A percentile compares a stretch with the other conserved stretches of the same genome.
phyloP scores from a whole-genome alignment of 371 early-diverging fungal genomes.

The Chytridiales sp. region DNA sequence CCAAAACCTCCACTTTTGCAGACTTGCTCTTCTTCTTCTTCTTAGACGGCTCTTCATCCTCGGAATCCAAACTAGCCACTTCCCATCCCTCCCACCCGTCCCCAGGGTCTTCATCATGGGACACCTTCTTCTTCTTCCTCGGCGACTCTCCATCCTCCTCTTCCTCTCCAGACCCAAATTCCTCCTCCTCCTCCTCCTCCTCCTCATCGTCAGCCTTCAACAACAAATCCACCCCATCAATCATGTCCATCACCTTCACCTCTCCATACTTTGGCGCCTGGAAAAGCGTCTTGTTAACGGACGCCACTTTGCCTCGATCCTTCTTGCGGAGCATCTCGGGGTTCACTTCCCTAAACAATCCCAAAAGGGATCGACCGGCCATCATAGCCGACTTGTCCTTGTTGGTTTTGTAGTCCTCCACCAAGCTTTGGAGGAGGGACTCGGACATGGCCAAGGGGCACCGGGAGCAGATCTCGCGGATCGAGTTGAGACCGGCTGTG shows the following conservation, averaged over 20 bases:
- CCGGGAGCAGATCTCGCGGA: slow-evolving; percentile 89
- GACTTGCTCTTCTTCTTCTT: slow-evolving; percentile 5
- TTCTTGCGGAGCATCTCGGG: slow-evolving; percentile 87
- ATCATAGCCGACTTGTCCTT: slow-evolving; percentile 88
- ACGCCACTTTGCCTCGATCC: slow-evolving; percentile 86
- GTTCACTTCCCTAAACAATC: slow-evolving; percentile 88
- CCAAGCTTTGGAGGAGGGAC: slow-evolving; percentile 81
- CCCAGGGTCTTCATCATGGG: slow-evolving; percentile 7
- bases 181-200: slow-evolving; percentile 5
- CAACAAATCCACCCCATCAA: slow-evolving; percentile 75
- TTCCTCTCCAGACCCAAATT: slow-evolving; percentile 12
- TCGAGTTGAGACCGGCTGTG: slow-evolving; percentile 86
- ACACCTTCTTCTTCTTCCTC: slow-evolving; percentile 4
- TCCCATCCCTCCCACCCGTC: slow-evolving; percentile 62
- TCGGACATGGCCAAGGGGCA: slow-evolving; percentile 89
- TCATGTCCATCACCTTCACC: slow-evolving; percentile 58
- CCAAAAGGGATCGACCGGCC: slow-evolving; percentile 86
- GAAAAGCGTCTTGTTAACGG: slow-evolving; percentile 67
- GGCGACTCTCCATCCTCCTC: slow-evolving; percentile 15
- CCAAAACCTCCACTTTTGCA: slow-evolving; percentile 15
- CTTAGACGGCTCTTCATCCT: slow-evolving; percentile 16
- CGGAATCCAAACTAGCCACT: slow-evolving; percentile 34
- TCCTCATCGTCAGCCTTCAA: slow-evolving; percentile 6
- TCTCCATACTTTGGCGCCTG: slow-evolving; percentile 73
- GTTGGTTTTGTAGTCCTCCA: slow-evolving; percentile 84